These are phyloP conservation scores for Meyerozyma guilliermondii DNA, from an alignment of 1,139 yeast species.

Conservation along the genomic window DNA sequence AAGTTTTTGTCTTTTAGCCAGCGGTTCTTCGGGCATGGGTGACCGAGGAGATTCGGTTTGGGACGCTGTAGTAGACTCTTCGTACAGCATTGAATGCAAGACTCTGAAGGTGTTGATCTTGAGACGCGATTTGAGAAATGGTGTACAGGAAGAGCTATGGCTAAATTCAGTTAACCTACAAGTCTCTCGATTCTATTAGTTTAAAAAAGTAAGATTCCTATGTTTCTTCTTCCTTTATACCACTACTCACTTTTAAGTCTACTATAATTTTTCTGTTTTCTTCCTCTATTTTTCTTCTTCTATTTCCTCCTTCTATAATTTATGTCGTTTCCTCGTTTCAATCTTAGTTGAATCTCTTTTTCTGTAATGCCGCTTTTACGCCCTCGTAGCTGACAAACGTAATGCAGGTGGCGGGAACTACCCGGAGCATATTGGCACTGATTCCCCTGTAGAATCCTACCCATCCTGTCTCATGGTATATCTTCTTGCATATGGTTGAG, in stretches of 20 bases:
- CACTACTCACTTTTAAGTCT: too few relatives aligned
- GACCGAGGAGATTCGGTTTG: not conserved
- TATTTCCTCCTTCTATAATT: not conserved
- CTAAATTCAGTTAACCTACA: too few relatives aligned
- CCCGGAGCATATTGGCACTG: slow-evolving; percentile 54
- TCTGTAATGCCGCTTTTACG: slow-evolving; percentile 20
- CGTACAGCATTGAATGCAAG: not conserved
- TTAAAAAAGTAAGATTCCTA: too few relatives aligned
- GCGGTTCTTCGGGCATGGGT: not conserved
- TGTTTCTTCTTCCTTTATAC: too few relatives aligned
- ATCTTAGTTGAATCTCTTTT: not conserved
- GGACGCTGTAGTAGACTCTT: not conserved
- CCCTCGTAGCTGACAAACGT: slow-evolving; percentile 66
- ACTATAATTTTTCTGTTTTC: not conserved
- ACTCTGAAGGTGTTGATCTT: not conserved
- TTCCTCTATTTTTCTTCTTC: not conserved
- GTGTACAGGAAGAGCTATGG: not conserved
- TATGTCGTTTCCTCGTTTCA: not conserved
- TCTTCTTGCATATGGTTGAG: slow-evolving; percentile 15
- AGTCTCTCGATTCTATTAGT: too few relatives aligned
- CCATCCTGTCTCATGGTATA: slow-evolving; percentile 40
- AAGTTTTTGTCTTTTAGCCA: not conserved
- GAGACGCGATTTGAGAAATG: not conserved
- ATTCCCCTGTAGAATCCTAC: slow-evolving; percentile 76
- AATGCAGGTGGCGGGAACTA: slow-evolving; percentile 70